Evolutionary conservation across 495 filamentous ascomycete genomes (phyloP).

Genomic region (Penicilliopsis zonata): DNA sequence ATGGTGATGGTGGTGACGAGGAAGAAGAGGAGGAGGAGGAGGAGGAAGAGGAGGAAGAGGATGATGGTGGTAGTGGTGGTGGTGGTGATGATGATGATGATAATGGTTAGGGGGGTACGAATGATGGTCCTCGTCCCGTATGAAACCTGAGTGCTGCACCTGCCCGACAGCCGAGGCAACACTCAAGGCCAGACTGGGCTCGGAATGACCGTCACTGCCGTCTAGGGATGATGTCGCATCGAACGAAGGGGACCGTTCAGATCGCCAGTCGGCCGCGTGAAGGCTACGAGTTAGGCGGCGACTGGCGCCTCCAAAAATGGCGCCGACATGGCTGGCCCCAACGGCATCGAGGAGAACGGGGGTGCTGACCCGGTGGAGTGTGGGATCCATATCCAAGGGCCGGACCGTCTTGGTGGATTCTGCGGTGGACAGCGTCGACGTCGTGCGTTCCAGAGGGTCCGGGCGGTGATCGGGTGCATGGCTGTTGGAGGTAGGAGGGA

Average conservation of each 20-base stretch:
- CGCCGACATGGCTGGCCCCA: slow-evolving; percentile 36
- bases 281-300: slow-evolving; percentile 37
- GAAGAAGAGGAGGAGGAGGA: no score
- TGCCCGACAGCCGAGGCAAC: slow-evolving; percentile 51
- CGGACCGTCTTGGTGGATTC: slow-evolving; percentile 50
- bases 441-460: slow-evolving; percentile 34
- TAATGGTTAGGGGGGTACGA: no score
- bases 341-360: slow-evolving; percentile 36
- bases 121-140: slow-evolving; percentile 24
- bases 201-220: slow-evolving; percentile 49
- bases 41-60: no score
- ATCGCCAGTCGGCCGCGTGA: slow-evolving; percentile 32
- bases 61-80: no score
- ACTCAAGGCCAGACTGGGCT: slow-evolving; percentile 49
- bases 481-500: slow-evolving; percentile 23
- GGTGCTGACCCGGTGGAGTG: slow-evolving; percentile 25
- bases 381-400: slow-evolving; percentile 20
- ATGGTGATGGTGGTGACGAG: no score
- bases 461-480: slow-evolving; percentile 28
- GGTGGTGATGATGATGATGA: no score
- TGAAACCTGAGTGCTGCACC: slow-evolving; percentile 36
- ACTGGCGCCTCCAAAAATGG: slow-evolving; percentile 45
- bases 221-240: slow-evolving; percentile 45
- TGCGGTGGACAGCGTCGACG: slow-evolving; percentile 48
- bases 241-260: slow-evolving; percentile 40